Evolutionary conservation across 805 yeast species (phyloP).

Genomic region (Yarrowia divulgata): DNA sequence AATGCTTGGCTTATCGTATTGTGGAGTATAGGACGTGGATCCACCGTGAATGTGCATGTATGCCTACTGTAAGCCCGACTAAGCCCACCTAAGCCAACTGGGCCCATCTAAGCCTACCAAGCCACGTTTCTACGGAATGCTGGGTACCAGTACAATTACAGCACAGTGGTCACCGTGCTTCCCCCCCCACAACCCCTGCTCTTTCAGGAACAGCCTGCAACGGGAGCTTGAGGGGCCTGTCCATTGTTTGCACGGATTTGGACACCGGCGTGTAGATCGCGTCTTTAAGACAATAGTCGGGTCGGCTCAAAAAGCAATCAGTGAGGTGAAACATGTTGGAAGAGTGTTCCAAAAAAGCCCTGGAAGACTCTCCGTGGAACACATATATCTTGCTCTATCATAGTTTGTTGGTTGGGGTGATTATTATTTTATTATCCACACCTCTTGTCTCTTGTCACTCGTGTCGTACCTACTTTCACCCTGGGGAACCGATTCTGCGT

Average conservation of each 20-base stretch:
- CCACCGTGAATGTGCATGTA: neutral
- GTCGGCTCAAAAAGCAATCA: neutral
- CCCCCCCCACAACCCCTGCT: too few species aligned
- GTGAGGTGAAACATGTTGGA: too few species aligned
- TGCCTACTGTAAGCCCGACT: too few species aligned
- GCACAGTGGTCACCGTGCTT: too few species aligned
- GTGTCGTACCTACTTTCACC: neutral
- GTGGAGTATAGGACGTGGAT: neutral
- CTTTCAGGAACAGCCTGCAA: constrained; percentile 7
- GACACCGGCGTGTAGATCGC: constrained; percentile 36
- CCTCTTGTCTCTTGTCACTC: neutral
- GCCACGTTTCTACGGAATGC: neutral
- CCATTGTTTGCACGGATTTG: constrained; percentile 2
- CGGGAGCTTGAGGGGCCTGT: constrained; percentile 19
- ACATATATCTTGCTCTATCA: too few species aligned
- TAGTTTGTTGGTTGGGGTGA: too few species aligned
- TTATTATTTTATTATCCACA: neutral
- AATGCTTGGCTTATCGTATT: neutral
- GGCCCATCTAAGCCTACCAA: neutral
- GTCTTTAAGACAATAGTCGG: neutral
- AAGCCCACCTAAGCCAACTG: too few species aligned
- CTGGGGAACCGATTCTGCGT: neutral
- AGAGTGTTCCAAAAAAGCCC: too few species aligned
- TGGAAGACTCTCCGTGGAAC: too few species aligned
- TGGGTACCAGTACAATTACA: too few species aligned